These are phyloP conservation scores for Teunomyces lycoperdinae DNA, from an alignment of 805 yeast species.

Conservation along the genomic window DNA sequence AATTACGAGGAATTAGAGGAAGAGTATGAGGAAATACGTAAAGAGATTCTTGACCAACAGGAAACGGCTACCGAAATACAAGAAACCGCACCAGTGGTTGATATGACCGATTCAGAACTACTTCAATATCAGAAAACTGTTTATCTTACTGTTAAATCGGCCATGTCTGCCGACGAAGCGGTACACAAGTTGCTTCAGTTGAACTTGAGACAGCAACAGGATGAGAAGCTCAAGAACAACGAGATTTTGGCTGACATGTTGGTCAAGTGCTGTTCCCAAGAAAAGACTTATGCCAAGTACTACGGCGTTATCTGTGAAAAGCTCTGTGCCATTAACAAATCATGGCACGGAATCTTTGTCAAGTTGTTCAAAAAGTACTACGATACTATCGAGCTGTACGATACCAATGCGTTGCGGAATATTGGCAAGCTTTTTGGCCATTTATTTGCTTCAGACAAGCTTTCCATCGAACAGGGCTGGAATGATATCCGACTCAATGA, in stretches of 20 bases:
- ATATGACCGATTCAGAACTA: constrained; percentile 65
- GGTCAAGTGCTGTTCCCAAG: constrained; percentile 79
- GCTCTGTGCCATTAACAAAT: constrained; percentile 46
- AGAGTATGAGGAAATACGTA: constrained; percentile 33
- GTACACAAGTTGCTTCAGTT: constrained; percentile 76
- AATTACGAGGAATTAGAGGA: constrained; percentile 50
- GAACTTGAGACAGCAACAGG: constrained; percentile 12
- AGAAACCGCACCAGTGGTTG: constrained; percentile 22
- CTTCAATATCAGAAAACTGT: constrained; percentile 70
- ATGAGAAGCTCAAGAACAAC: constrained; percentile 33
- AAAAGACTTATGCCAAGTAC: constrained; percentile 79
- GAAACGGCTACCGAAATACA: not conserved
- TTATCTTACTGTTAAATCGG: constrained; percentile 81
- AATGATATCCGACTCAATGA: constrained; percentile 60
- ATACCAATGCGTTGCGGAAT: constrained; percentile 71
- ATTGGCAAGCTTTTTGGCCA: constrained; percentile 87
- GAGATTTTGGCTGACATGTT: constrained; percentile 66
- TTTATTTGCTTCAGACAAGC: constrained; percentile 63
- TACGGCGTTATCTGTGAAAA: constrained; percentile 76
- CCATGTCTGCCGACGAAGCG: constrained; percentile 90
- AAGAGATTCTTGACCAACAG: not conserved
- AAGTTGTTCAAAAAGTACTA: constrained; percentile 56
- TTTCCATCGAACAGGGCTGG: constrained; percentile 61
- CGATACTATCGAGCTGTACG: constrained; percentile 59
- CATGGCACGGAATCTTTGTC: constrained; percentile 60